Evolutionary conservation across 805 yeast species (phyloP).

Genomic region (Pichia insulana): DNA sequence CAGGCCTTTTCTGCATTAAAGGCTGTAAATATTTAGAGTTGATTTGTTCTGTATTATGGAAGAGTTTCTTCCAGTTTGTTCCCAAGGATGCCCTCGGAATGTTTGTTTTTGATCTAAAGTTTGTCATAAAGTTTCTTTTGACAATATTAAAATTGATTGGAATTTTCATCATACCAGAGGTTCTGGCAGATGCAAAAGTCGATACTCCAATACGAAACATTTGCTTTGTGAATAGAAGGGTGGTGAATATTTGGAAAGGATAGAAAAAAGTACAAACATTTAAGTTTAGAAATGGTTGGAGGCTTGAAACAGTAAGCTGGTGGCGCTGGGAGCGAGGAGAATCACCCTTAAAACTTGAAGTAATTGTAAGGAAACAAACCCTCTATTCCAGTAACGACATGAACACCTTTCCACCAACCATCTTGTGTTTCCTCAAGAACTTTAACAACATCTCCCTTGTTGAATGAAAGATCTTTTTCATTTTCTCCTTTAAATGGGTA

Average conservation of each 20-base stretch:
- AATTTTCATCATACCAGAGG: neutral
- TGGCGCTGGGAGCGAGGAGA: no score
- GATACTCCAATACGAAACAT: no score
- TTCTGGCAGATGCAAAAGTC: no score
- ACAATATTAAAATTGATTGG: no score
- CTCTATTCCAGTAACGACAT: conserved; percentile 28
- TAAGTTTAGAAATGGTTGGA: no score
- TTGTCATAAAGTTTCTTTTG: no score
- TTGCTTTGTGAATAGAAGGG: no score
- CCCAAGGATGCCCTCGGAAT: no score
- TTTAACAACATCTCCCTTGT: conserved; percentile 34
- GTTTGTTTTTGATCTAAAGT: no score
- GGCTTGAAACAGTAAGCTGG: neutral
- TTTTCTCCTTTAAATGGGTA: conserved; percentile 31
- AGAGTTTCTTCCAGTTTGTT: neutral
- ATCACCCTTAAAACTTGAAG: conserved; percentile 2
- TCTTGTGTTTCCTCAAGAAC: conserved; percentile 30
- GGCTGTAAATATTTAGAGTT: neutral
- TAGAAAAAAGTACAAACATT: neutral
- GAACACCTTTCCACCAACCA: conserved; percentile 45
- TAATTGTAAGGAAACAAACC: conserved; percentile 44
- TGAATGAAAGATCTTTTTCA: conserved; percentile 35
- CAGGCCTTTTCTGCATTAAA: conserved; percentile 3
- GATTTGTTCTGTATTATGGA: neutral
- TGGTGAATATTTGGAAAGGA: neutral